Percentiles rank a stretch among this genome's conserved stretches.
Conservation (phyloP, 306 rosid species). For the Purshia tridentata region DNA sequence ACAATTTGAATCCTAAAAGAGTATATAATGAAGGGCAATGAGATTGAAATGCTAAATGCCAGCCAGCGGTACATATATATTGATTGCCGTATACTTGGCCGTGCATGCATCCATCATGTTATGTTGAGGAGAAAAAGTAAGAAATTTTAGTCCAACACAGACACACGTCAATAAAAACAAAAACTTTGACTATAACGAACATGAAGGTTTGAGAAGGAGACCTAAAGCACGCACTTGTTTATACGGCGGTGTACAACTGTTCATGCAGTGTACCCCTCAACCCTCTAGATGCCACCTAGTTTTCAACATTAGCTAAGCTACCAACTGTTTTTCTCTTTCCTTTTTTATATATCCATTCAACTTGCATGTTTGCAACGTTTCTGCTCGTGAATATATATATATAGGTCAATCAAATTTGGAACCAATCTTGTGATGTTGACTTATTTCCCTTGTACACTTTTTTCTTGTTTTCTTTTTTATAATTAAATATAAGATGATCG, state of each 20-base stretch:
- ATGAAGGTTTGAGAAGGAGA: neutral
- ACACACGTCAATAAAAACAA: neutral
- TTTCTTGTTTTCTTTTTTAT: neutral
- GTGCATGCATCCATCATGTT: neutral
- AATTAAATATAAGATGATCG: neutral
- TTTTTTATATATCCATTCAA: neutral
- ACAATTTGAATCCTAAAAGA: no score
- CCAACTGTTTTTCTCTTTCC: neutral
- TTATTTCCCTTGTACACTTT: neutral
- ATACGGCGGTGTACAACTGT: constrained; percentile 5
- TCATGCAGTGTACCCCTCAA: neutral
- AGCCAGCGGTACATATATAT: no score
- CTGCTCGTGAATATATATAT: neutral
- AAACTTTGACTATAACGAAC: neutral
- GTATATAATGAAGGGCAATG: no score
- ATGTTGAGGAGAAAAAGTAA: no score
- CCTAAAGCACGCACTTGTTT: neutral
- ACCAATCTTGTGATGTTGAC: constrained; percentile 5
- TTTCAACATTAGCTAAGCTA: neutral
- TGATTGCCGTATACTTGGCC: neutral
- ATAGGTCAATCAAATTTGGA: neutral
- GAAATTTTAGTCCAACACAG: neutral
- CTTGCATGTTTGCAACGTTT: neutral
- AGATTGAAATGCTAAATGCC: no score
- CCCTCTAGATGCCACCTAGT: neutral